Percentiles rank a stretch among this genome's conserved stretches.
Conservation (phyloP, 1,139 yeast genomes). For the Nematodospora anomalae region DNA sequence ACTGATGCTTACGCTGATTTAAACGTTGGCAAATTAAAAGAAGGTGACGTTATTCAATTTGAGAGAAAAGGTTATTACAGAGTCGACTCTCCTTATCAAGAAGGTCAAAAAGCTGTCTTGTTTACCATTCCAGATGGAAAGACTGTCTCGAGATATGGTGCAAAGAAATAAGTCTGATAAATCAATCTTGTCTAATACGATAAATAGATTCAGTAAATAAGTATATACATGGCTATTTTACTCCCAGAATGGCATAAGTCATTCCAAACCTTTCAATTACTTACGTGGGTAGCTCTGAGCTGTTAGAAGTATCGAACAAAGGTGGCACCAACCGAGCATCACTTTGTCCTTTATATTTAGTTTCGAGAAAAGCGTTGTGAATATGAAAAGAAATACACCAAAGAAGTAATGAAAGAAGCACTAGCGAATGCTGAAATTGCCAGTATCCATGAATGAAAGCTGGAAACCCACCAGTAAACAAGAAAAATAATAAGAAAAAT, state of each 20-base stretch:
- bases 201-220: not conserved
- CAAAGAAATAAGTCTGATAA: conserved; percentile 45
- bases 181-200: conserved; percentile 5
- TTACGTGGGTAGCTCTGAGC: conserved; percentile 39
- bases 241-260: conserved; percentile 26
- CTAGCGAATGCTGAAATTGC: conserved; percentile 33
- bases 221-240: conserved; percentile 6
- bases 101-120: conserved; percentile 69
- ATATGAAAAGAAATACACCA: conserved; percentile 25
- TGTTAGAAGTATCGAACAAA: conserved; percentile 33
- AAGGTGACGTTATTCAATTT: conserved; percentile 87
- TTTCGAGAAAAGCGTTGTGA: conserved; percentile 30
- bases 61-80: conserved; percentile 97
- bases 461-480: conserved; percentile 42
- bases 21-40: conserved; percentile 73
- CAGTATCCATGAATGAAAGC: conserved; percentile 38
- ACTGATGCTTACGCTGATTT: conserved; percentile 77
- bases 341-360: conserved; percentile 25
- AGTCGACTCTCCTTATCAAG: conserved; percentile 63
- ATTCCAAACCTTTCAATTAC: conserved; percentile 27
- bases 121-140: conserved; percentile 98
- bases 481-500: conserved; percentile 29
- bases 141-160: conserved; percentile 80
- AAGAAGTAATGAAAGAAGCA: conserved; percentile 39
- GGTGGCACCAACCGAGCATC: conserved; percentile 34